These are phyloP conservation scores for Thielaviopsis populi DNA, from an alignment of 2,329 filamentous ascomycete species.

Conservation along the genomic window DNA sequence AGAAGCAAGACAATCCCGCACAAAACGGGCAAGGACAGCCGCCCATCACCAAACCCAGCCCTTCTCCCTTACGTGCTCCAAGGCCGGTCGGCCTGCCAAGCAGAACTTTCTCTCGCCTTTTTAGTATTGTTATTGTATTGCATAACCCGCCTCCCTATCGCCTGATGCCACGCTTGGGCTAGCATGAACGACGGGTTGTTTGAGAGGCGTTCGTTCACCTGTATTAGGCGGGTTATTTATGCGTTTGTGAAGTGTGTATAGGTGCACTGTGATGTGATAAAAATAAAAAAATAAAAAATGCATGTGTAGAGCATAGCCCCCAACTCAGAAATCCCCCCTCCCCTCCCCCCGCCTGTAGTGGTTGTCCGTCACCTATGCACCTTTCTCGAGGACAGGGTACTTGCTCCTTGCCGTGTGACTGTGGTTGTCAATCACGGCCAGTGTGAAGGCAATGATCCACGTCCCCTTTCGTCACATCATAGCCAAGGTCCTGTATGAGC, in stretches of 20 bases:
- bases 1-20: not conserved
- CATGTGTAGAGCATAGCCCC: slow-evolving; percentile 2
- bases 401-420: not conserved
- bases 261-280: not conserved
- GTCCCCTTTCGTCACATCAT: not conserved
- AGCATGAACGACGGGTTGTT: not conserved
- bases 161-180: not conserved
- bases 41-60: not conserved
- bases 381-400: not conserved
- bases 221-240: not conserved
- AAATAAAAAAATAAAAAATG: slow-evolving; percentile 1
- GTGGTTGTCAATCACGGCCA: not conserved
- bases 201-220: not conserved
- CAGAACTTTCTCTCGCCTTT: not conserved
- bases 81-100: too few species aligned
- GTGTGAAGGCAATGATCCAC: not conserved
- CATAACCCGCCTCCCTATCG: not conserved
- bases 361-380: not conserved
- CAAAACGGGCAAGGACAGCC: not conserved
- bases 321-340: not conserved
- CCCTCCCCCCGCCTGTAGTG: too few species aligned
- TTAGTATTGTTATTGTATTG: too few species aligned
- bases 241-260: not conserved
- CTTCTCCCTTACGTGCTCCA: not conserved
- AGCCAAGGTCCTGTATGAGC: not conserved